A percentile compares a stretch with the other conserved stretches of the same genome.
Conservation (phyloP, 2,329 filamentous ascomycete species). For the Xylariomycetidae sp. region DNA sequence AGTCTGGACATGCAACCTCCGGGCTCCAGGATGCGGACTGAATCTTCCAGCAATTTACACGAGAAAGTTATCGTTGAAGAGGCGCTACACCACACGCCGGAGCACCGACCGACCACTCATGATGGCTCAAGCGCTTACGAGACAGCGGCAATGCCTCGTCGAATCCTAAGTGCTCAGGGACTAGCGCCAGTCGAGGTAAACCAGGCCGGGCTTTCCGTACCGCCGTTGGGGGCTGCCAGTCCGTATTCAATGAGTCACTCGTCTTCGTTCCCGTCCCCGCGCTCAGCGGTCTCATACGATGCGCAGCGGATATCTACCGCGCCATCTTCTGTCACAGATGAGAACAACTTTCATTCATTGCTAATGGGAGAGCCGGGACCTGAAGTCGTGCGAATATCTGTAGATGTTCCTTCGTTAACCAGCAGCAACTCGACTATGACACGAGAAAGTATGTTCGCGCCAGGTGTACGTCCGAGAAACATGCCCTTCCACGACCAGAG, state of each 20-base stretch:
- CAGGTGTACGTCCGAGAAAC: constrained; percentile 30
- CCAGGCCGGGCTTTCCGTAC: constrained; percentile 39
- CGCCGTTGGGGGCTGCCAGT: constrained; percentile 49
- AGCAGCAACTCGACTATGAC: constrained; percentile 77
- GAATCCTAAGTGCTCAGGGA: constrained; percentile 38
- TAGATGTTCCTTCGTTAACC: constrained; percentile 68
- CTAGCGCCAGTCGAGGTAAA: constrained; percentile 47
- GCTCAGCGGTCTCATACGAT: constrained; percentile 65
- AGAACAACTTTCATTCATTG: constrained; percentile 65
- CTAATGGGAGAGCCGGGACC: constrained; percentile 71
- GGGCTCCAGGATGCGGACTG: constrained; percentile 38
- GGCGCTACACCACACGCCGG: constrained; percentile 25
- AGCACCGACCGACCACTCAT: no score
- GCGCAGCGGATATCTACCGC: constrained; percentile 70
- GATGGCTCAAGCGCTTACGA: no score
- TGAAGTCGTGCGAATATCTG: constrained; percentile 62
- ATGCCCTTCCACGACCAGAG: constrained; percentile 49
- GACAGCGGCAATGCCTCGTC: constrained; percentile 39
- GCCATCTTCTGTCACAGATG: constrained; percentile 68
- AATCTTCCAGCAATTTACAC: constrained; percentile 46
- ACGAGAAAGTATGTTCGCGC: constrained; percentile 55
- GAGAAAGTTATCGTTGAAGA: constrained; percentile 50
- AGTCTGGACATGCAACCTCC: constrained; percentile 36
- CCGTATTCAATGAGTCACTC: constrained; percentile 61
- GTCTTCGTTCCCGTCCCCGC: constrained; percentile 66